Evolutionary conservation across 2,329 filamentous ascomycete genomes (phyloP).

Genomic region (Macrophomina phaseolina): DNA sequence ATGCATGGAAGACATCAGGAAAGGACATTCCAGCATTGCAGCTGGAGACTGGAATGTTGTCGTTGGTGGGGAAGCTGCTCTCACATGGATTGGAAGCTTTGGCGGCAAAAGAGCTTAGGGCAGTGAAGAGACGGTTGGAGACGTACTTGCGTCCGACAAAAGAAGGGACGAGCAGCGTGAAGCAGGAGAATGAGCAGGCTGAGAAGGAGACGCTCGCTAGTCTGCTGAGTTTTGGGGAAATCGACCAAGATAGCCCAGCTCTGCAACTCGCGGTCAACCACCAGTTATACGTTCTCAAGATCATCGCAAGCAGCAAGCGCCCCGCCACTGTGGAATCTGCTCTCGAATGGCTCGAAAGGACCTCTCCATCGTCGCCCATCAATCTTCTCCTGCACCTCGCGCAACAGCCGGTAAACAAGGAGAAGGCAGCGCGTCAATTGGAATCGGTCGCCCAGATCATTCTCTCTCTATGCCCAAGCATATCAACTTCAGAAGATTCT

Average conservation of each 20-base stretch:
- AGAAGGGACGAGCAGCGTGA: constrained; percentile 30
- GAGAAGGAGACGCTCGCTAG: constrained; percentile 60
- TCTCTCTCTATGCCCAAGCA: constrained; percentile 69
- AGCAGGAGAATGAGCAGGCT: constrained; percentile 41
- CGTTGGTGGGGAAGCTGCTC: constrained; percentile 70
- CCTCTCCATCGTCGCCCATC: constrained; percentile 62
- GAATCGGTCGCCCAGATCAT: constrained; percentile 70
- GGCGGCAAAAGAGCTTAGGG: constrained; percentile 70
- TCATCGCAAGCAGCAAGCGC: constrained; percentile 67
- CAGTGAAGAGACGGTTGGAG: constrained; percentile 69
- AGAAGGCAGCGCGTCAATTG: constrained; percentile 69
- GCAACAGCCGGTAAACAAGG: constrained; percentile 52
- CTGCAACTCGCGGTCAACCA: constrained; percentile 63
- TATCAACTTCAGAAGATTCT: constrained; percentile 68
- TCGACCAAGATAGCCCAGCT: constrained; percentile 40
- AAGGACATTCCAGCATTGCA: constrained; percentile 67
- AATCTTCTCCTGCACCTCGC: constrained; percentile 61
- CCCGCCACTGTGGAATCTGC: constrained; percentile 64
- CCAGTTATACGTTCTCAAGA: constrained; percentile 69
- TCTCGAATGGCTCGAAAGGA: constrained; percentile 61
- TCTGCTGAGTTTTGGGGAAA: constrained; percentile 65
- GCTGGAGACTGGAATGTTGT: constrained; percentile 74
- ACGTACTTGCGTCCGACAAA: constrained; percentile 32
- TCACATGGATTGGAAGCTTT: constrained; percentile 68
- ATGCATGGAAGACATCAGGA: constrained; percentile 57